These are phyloP conservation scores for Phytophthora cactorum DNA, from an alignment of 352 stramenopile species.

Conservation along the genomic window DNA sequence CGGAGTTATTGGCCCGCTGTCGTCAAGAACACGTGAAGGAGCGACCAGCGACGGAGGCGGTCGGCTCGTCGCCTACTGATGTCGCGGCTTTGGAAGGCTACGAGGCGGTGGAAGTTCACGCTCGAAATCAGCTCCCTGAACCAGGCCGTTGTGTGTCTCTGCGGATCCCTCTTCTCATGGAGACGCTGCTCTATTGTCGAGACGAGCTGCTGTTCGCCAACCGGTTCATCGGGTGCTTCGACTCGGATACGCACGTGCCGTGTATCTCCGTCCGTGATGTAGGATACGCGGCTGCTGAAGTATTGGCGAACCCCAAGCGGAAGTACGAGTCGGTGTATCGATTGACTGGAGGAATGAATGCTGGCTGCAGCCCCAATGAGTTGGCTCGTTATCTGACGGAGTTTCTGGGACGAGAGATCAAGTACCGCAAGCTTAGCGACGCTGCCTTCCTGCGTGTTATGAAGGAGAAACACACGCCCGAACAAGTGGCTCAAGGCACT, in stretches of 20 bases:
- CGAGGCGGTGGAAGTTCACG: constrained; percentile 74
- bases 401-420: constrained; percentile 50
- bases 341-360: constrained; percentile 42
- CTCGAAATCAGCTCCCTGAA: constrained; percentile 46
- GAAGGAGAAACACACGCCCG: constrained; percentile 55
- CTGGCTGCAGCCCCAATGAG: constrained; percentile 54
- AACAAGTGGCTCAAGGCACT: constrained; percentile 56
- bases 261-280: constrained; percentile 78
- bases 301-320: constrained; percentile 49
- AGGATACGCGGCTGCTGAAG: constrained; percentile 51
- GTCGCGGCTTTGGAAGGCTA: constrained; percentile 43
- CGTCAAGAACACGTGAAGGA: constrained; percentile 29
- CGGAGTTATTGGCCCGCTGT: constrained; percentile 42
- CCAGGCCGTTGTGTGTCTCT: constrained; percentile 55
- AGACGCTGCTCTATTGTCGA: constrained; percentile 76
- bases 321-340: constrained; percentile 69
- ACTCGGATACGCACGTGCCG: constrained; percentile 48
- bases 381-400: constrained; percentile 44
- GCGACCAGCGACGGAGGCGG: constrained; percentile 20
- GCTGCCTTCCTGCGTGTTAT: constrained; percentile 48
- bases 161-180: constrained; percentile 77
- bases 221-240: constrained; percentile 64
- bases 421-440: constrained; percentile 60
- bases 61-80: constrained; percentile 24
- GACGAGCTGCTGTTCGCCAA: constrained; percentile 78